Evolutionary conservation across 73 alveolate species (phyloP).

Genomic region (Paramecium tetraurelia): DNA sequence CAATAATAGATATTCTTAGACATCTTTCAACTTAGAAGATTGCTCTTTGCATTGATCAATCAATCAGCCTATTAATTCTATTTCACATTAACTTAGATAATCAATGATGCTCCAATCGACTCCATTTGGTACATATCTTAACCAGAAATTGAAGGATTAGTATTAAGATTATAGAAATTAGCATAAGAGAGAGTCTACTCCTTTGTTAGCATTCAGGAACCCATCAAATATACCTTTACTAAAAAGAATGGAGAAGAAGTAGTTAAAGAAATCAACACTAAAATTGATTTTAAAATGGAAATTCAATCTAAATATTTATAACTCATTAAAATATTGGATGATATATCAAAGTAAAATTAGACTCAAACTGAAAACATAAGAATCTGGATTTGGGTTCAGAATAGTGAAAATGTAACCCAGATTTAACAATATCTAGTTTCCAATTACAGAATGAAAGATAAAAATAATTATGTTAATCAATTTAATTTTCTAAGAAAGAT

Average conservation of each 20-base stretch:
- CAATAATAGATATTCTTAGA: background rate
- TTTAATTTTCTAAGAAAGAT: constrained; percentile 12
- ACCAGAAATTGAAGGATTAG: background rate
- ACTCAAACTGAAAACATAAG: background rate
- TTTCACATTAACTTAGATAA: background rate
- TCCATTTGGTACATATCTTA: constrained; percentile 13
- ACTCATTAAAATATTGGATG: background rate
- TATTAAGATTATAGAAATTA: background rate
- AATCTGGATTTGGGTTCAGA: constrained; percentile 40
- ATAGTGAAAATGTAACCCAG: background rate
- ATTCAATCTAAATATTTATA: background rate
- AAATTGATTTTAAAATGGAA: constrained; percentile 2
- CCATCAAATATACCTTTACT: background rate
- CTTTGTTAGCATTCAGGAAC: background rate
- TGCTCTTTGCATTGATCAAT: background rate
- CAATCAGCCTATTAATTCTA: background rate
- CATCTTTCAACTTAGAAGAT: background rate
- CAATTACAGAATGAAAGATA: background rate
- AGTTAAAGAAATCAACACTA: background rate
- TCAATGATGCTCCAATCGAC: constrained; percentile 27
- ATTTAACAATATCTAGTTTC: background rate
- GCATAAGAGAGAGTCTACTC: background rate
- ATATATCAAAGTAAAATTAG: background rate
- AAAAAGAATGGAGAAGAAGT: background rate
- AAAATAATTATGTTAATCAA: background rate